These are phyloP conservation scores for Trametes cingulata DNA, from an alignment of 768 basidiomycete genomes.

Conservation along the genomic window DNA sequence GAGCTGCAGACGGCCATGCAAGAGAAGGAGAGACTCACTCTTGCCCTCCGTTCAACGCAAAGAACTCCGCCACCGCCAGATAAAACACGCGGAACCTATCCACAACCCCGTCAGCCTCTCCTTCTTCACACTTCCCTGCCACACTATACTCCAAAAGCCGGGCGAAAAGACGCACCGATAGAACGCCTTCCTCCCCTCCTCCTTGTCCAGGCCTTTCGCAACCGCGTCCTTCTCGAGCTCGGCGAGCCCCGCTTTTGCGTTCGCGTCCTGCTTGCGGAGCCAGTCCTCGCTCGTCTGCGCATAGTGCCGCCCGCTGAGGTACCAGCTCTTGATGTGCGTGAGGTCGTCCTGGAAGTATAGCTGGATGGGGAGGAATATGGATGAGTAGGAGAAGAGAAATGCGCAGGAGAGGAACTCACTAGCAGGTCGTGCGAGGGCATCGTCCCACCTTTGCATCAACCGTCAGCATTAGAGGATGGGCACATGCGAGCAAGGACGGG, in stretches of 20 bases:
- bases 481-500: neutral
- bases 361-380: slow-evolving; percentile 28
- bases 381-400: neutral
- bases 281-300: slow-evolving; percentile 65
- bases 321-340: slow-evolving; percentile 59
- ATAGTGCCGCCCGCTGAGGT: slow-evolving; percentile 64
- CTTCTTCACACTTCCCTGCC: neutral
- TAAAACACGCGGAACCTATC: slow-evolving; percentile 68
- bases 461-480: neutral
- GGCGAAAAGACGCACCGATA: slow-evolving; percentile 40
- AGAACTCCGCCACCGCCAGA: slow-evolving; percentile 70
- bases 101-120: neutral
- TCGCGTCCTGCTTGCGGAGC: slow-evolving; percentile 58
- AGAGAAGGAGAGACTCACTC: slow-evolving; percentile 48
- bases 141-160: no score
- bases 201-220: slow-evolving; percentile 43
- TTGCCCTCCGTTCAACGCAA: slow-evolving; percentile 59
- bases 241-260: slow-evolving; percentile 48
- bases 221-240: slow-evolving; percentile 51
- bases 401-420: slow-evolving; percentile 32
- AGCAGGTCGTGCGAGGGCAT: slow-evolving; percentile 71
- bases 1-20: slow-evolving; percentile 12
- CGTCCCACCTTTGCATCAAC: slow-evolving; percentile 51
- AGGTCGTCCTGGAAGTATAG: slow-evolving; percentile 67
- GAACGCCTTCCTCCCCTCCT: slow-evolving; percentile 61